A percentile compares a stretch with the other conserved stretches of the same genome.
phyloP scores from a whole-genome alignment of 1,284 basidiomycete genomes.

The Coniferiporia sulphurascens region DNA sequence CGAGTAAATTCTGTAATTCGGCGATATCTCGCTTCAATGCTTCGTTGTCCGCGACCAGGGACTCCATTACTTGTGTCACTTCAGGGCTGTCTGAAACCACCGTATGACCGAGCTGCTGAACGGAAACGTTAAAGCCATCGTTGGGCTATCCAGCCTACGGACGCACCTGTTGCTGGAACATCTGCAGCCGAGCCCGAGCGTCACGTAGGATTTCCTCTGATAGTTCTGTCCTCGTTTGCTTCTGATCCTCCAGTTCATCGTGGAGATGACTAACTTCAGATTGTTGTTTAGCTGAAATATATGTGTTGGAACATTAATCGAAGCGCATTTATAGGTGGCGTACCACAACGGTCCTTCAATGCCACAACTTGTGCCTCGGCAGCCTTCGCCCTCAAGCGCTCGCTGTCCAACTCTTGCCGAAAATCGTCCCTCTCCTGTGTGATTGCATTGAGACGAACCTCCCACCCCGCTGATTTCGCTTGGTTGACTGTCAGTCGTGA shows the following conservation, averaged over 20 bases:
- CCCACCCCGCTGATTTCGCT: conserved; percentile 66
- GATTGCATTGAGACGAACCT: conserved; percentile 55
- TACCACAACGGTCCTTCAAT: conserved; percentile 60
- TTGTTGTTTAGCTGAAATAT: conserved; percentile 61
- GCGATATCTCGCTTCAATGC: conserved; percentile 74
- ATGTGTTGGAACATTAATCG: background rate
- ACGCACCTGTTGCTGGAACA: conserved; percentile 52
- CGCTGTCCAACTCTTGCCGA: conserved; percentile 76
- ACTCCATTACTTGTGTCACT: conserved; percentile 67
- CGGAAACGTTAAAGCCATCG: conserved; percentile 3
- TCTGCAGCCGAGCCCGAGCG: conserved; percentile 62
- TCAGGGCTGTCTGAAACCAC: conserved; percentile 48
- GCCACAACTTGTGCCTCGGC: conserved; percentile 64
- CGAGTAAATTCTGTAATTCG: conserved; percentile 69
- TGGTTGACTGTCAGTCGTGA: conserved; percentile 66
- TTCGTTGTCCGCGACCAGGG: conserved; percentile 80
- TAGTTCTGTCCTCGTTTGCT: conserved; percentile 61
- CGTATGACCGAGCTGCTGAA: conserved; percentile 40
- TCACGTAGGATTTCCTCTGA: conserved; percentile 71
- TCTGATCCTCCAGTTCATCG: conserved; percentile 61
- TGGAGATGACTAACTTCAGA: conserved; percentile 60
- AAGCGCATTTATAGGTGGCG: conserved; percentile 24
- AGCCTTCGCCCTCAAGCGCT: conserved; percentile 62
- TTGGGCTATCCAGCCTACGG: conserved; percentile 18
- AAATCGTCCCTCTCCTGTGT: conserved; percentile 80